Base-by-base conservation (phyloP, 805 yeast species). In the Debaryomyces hansenii region DNA sequence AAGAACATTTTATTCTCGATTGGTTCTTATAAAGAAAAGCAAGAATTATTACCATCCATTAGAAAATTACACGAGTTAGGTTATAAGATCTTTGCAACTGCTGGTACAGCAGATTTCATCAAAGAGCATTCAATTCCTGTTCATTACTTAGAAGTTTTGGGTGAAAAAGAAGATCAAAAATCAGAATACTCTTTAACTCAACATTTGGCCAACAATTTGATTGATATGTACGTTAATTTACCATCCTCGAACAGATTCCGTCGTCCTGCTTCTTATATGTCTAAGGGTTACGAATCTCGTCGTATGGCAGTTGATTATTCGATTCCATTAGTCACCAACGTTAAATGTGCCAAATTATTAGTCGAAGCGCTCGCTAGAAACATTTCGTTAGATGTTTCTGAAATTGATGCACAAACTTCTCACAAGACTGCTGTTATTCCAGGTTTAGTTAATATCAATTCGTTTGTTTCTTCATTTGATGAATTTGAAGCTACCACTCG, bases 251-350 rank as follows among this genome's bases (percentile, higher is more conserved):
- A 94, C 79, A 81, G 97, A 66, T 94, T 89, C 84, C 87, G 99
- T 69, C 89, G 99, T 72, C 99, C 99, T 51, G 97, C 99, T 46
- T 87, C 92, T 51, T 94, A 94, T 74, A 90, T 94, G 79, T 89
- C 97, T 24, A 90, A 88, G 75, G 99, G 99, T 67, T 94, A 94
- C 79, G 84, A 82, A 70, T 89, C 98, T 39, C 95, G 99, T 80
- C 94, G 99, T 78, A 88, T 94, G 98, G 99, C 99, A 57, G 97
- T 94, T 55, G 99, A 94, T 72, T 95, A 88, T 68, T 91, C 97
- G 43, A 90, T 94, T 64, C 99, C 99, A 42, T 79, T 94, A 67
- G 96, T 94, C 42, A 94, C 99, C 54, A 94, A 94, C 64, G 98
- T 94, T 56, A 94, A 94, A 74, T 85, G 91, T 77, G 99, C 99